Evolutionary conservation across 768 basidiomycete genomes (phyloP), one percentile per base, ranked within the genome.

Genomic region (Tephrocybe sp.): DNA sequence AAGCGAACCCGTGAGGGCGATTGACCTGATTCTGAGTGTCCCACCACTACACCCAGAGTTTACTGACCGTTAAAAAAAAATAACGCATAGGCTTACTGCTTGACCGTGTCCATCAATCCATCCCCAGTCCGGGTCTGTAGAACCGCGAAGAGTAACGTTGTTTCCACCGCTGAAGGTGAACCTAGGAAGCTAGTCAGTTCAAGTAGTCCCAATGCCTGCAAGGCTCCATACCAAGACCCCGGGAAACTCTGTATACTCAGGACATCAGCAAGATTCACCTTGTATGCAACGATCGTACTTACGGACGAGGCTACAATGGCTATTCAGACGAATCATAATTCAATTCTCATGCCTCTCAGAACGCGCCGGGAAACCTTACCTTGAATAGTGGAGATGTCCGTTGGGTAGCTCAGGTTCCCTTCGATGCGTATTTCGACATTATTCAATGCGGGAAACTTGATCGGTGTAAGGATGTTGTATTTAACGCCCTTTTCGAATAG

Each of bases 21-120:
- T 83, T 80, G 15, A 67, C 69, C 53, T 79, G 78, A 47, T 80
- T 69, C 13, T 65, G 62, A 7, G 72, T 68, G 55, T 82, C 73
- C 80, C 83, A 83, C 82, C 83, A 84, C 80, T 83, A 35, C 15
- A 32, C 32, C 27, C 16, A 9, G 5, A 4, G 25, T 15, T 11
- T 26, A 40, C 40, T 26, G 5, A 24, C n/a, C 43, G 12, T 19
- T 1, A 1, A 2, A 3, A 30, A 16, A 25, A 32, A 27, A 11
- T 2, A 26, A 21, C 4, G 8, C 3, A 34, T 9, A 30, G 27
- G 61, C 67, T 42, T 48, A 76, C 78, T 26, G 70, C 70, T 65
- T 83, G 80, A 1, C 83, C 83, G 43, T 84, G 76, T 1, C 69
- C 78, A 54, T 84, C 76, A 0, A 86, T 73, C 82, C 82, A 85